A percentile compares a stretch with the other conserved stretches of the same genome.
Evolutionary conservation across 2,329 filamentous ascomycete genomes (phyloP).

Genomic region (Dactylellina cionopaga): DNA sequence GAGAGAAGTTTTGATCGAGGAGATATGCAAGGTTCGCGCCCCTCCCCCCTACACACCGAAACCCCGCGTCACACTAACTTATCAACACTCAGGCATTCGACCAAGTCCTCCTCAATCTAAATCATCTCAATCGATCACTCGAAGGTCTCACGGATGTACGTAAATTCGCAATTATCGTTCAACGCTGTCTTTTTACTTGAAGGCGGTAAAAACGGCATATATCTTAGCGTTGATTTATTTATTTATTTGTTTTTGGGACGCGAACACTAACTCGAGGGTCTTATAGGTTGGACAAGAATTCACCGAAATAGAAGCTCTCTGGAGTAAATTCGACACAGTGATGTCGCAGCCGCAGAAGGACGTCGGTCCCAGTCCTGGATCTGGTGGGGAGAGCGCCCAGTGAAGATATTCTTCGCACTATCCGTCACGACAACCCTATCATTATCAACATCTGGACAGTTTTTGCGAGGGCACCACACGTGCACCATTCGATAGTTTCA

Average conservation of each 20-base stretch:
- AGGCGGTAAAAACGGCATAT: too few species aligned
- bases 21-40: constrained; percentile 42
- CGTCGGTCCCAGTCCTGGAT: constrained; percentile 16
- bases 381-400: constrained; percentile 26
- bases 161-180: too few species aligned
- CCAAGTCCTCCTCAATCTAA: constrained; percentile 51
- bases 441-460: too few species aligned
- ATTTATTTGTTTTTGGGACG: too few species aligned
- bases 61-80: background rate
- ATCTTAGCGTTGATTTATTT: too few species aligned
- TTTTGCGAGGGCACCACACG: too few species aligned
- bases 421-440: too few species aligned
- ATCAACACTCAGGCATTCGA: constrained; percentile 34
- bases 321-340: constrained; percentile 51
- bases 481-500: too few species aligned
- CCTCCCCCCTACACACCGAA: background rate
- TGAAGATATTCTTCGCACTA: constrained; percentile 5
- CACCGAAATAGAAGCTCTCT: constrained; percentile 46
- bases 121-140: constrained; percentile 50
- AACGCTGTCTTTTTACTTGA: too few species aligned
- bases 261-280: too few species aligned
- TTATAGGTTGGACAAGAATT: constrained; percentile 49
- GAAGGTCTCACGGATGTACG: constrained; percentile 50
- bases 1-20: constrained; percentile 43
- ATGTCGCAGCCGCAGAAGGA: constrained; percentile 30